Conservation (phyloP, 495 filamentous ascomycete genomes). For the Trichoderma erinaceum region DNA sequence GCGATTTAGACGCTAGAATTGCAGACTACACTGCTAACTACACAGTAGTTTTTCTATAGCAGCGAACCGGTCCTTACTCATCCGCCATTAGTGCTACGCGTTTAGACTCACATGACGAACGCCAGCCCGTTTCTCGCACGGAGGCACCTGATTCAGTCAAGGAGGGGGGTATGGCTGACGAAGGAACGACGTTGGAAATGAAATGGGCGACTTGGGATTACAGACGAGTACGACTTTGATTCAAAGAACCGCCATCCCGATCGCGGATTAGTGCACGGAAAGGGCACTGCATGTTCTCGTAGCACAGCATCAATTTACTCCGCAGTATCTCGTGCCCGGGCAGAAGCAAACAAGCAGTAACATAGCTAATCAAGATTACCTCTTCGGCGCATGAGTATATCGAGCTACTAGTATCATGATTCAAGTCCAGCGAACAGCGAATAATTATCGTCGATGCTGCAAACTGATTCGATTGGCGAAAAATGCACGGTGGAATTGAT, state of each 20-base stretch:
- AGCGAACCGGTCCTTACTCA: background rate
- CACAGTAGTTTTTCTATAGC: background rate
- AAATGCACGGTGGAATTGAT: background rate
- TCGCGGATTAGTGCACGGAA: background rate
- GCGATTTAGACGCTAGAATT: no score
- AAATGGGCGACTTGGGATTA: background rate
- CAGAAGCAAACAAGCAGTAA: background rate
- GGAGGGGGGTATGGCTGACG: constrained; percentile 10
- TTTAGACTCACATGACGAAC: background rate
- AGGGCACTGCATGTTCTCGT: no score
- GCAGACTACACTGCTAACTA: background rate
- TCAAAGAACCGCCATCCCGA: background rate
- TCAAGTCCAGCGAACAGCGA: background rate
- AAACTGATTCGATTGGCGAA: background rate
- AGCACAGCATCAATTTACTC: background rate
- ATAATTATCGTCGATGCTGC: background rate
- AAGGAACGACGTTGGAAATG: background rate
- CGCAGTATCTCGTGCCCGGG: background rate
- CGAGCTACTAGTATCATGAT: background rate
- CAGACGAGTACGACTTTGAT: background rate
- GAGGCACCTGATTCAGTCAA: constrained; percentile 10
- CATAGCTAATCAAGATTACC: background rate
- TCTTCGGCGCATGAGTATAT: no score
- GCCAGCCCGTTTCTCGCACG: constrained; percentile 9
- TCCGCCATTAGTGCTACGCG: background rate